Evolutionary conservation across 176 grass and related monocot species (phyloP).

Genomic region (Aegilops speltoides): DNA sequence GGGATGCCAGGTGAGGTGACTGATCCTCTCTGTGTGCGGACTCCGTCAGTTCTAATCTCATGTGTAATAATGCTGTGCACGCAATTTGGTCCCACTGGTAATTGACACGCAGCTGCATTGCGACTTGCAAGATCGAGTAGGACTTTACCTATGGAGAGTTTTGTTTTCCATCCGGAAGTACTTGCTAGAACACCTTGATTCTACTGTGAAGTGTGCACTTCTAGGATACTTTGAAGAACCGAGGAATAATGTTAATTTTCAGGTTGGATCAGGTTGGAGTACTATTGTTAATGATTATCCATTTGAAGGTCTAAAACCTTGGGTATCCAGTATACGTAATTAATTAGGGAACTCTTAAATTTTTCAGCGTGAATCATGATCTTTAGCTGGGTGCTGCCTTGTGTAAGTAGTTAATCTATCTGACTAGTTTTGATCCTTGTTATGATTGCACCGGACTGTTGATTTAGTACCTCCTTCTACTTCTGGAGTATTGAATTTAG

Average conservation of each 20-base stretch:
- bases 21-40: background rate
- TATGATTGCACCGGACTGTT: background rate
- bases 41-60: background rate
- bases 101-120: background rate
- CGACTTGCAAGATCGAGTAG: background rate
- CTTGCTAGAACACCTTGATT: background rate
- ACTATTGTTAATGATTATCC: background rate
- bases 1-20: conserved; percentile 64
- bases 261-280: background rate
- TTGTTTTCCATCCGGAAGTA: background rate
- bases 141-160: background rate
- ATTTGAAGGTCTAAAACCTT: background rate
- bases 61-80: background rate
- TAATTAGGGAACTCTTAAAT: background rate
- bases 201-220: background rate
- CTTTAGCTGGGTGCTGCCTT: background rate
- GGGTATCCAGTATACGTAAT: background rate
- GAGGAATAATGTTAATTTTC: background rate
- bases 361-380: background rate
- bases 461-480: background rate
- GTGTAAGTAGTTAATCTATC: background rate
- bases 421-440: background rate
- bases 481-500: background rate
- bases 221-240: background rate
- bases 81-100: background rate